These are phyloP conservation scores for Pythium rishiriense DNA, from an alignment of 352 stramenopile species.

Conservation along the genomic window DNA sequence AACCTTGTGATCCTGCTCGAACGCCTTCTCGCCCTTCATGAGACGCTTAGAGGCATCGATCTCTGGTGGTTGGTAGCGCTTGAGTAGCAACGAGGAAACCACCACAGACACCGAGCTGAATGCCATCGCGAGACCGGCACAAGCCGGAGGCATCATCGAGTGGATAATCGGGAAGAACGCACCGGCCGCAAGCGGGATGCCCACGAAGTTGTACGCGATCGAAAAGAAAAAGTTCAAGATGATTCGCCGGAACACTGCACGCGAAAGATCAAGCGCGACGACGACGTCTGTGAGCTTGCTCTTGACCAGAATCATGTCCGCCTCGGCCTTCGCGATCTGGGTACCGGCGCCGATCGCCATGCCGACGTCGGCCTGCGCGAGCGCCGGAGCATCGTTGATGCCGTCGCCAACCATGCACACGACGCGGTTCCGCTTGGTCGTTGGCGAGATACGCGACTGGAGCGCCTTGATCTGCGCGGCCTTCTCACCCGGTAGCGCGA, in stretches of 20 bases:
- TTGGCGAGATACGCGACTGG: slow-evolving; percentile 64
- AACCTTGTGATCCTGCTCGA: slow-evolving; percentile 65
- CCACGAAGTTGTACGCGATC: slow-evolving; percentile 84
- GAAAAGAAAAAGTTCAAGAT: slow-evolving; percentile 88
- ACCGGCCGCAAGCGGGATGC: slow-evolving; percentile 82
- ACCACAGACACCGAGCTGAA: slow-evolving; percentile 89
- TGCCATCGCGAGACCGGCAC: slow-evolving; percentile 84
- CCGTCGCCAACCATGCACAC: slow-evolving; percentile 94
- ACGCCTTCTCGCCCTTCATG: slow-evolving; percentile 37
- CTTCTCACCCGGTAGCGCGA: slow-evolving; percentile 94
- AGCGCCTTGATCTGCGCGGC: slow-evolving; percentile 89
- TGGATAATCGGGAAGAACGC: slow-evolving; percentile 86
- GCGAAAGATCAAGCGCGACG: slow-evolving; percentile 78
- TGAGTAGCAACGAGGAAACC: slow-evolving; percentile 83
- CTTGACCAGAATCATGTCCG: slow-evolving; percentile 90
- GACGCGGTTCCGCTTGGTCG: slow-evolving; percentile 79
- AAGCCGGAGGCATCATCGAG: slow-evolving; percentile 81
- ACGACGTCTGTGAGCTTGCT: slow-evolving; percentile 83
- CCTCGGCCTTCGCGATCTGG: slow-evolving; percentile 85
- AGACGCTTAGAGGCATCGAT: slow-evolving; percentile 32
- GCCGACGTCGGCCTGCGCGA: slow-evolving; percentile 91
- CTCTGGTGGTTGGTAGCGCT: slow-evolving; percentile 62
- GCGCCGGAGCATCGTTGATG: slow-evolving; percentile 94
- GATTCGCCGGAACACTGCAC: slow-evolving; percentile 82
- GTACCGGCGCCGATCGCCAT: slow-evolving; percentile 93